Evolutionary conservation across 1,139 yeast genomes (phyloP), one percentile per base, ranked within the genome.

Genomic region (Taphrina communis): DNA sequence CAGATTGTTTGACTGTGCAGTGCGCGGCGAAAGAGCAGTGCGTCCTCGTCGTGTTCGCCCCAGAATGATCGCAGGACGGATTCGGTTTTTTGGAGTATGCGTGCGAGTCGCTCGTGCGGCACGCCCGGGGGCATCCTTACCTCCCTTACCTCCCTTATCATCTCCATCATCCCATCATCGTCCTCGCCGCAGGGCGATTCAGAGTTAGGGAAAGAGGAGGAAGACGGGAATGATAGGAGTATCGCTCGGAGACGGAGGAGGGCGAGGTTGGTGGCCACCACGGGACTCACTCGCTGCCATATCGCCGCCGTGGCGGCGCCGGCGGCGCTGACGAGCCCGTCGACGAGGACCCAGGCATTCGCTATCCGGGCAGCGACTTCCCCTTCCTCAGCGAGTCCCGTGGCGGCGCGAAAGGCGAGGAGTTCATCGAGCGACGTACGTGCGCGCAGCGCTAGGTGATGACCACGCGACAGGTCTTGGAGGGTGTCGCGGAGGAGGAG

Each of bases 231-330:
- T 25, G 31, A 25, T 25, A 25, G 4, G 9, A 63, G 41, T 39
- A 63, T 60, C n/a, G 61, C 44, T 7, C 55, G 60, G 4, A 63
- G n/a, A 4, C 61, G 52, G n/a, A 53, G 48, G 44, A 63, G 31
- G 58, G 67, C 41, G 17, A 63, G 61, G 56, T 63, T 63, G 46
- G 67, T 63, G 39, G 67, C 61, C 25, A 63, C 67, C 17, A 63
- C 67, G 31, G 67, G 67, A 36, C 61, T 44, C 6, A 48, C 46
- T 8, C 19, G 11, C 4, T 25, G 2, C 67, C 67, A 63, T 41
- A 53, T 51, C 14, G 25, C 53, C 14, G 25, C 53, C 36, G 14
- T 11, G 17, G 17, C 17, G 17, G 17, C 17, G 17, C 17, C 17
- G 31, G 4, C 4, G 31, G 1, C 31, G 1, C 4, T 2, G 36